A percentile compares a stretch with the other conserved stretches of the same genome.
phyloP scores from a whole-genome alignment of 805 yeast species.

The Myxozyma kluyveri region DNA sequence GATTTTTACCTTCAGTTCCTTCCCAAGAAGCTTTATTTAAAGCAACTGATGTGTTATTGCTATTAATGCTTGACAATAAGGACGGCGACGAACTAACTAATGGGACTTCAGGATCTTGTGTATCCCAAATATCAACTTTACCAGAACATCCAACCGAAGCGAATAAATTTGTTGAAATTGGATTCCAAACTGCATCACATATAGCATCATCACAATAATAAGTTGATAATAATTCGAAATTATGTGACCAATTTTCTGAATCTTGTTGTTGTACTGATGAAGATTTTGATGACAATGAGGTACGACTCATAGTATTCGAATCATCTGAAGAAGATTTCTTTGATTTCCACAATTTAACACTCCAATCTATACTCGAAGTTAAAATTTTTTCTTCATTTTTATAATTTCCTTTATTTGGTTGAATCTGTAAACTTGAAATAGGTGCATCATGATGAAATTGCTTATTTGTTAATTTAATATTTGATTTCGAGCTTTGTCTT shows the following conservation, averaged over 20 bases:
- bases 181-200: conserved; percentile 43
- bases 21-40: conserved; percentile 38
- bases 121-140: conserved; percentile 42
- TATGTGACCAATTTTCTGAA: not conserved
- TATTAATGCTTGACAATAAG: not conserved
- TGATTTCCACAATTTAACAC: conserved; percentile 39
- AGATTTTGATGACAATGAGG: not conserved
- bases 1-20: conserved; percentile 24
- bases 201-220: conserved; percentile 36
- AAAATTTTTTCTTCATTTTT: conserved; percentile 36
- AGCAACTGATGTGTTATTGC: conserved; percentile 26
- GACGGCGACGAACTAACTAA: conserved; percentile 28
- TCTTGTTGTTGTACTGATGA: not conserved
- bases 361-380: conserved; percentile 41
- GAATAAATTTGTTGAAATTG: conserved; percentile 37
- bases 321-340: not conserved
- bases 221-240: conserved; percentile 27
- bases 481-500: conserved; percentile 36
- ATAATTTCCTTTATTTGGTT: conserved; percentile 31
- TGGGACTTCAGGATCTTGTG: conserved; percentile 36
- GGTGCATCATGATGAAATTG: conserved; percentile 40
- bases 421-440: conserved; percentile 37
- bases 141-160: conserved; percentile 41
- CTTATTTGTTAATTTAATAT: conserved; percentile 33
- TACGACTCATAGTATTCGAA: not conserved